A percentile compares a stretch with the other conserved stretches of the same genome.
Evolutionary conservation across 23 red algal genomes (phyloP).

Genomic region (Cyanidioschyzon merolae): DNA sequence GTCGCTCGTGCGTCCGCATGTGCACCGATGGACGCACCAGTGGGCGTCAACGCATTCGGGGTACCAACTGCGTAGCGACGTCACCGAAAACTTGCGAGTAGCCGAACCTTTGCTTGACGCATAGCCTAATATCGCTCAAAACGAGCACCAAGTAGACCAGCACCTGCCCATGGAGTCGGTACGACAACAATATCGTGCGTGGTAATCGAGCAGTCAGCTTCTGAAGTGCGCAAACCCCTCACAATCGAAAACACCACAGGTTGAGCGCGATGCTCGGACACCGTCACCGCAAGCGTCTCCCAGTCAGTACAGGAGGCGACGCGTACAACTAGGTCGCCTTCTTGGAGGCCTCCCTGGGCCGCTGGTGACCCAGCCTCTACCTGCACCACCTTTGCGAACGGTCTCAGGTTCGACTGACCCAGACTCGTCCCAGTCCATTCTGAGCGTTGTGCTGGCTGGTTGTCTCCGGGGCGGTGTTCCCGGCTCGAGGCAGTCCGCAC

Average conservation of each 20-base stretch:
- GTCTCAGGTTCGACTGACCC: not conserved
- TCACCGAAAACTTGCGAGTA: no score
- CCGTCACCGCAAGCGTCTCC: slow-evolving; percentile 20
- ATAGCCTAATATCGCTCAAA: slow-evolving; percentile 18
- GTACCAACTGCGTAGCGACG: no score
- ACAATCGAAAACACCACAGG: slow-evolving; percentile 32
- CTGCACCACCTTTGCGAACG: slow-evolving; percentile 46
- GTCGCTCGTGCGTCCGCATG: no score
- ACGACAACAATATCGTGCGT: slow-evolving; percentile 13
- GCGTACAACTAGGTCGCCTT: slow-evolving; percentile 35
- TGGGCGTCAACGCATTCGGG: no score
- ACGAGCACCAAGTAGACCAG: slow-evolving; percentile 44
- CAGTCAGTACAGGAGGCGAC: slow-evolving; percentile 1
- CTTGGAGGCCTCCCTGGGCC: slow-evolving; percentile 25
- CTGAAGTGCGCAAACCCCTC: not conserved
- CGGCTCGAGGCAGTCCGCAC: not conserved
- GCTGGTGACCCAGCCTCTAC: slow-evolving; percentile 37
- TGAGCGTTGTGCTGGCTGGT: not conserved
- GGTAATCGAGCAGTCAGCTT: not conserved
- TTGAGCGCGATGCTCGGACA: slow-evolving; percentile 28
- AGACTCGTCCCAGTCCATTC: not conserved
- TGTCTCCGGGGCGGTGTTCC: not conserved
- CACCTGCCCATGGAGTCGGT: slow-evolving; percentile 27
- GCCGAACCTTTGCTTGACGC: no score
- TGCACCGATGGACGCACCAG: no score